Evolutionary conservation across 306 rosid genomes (phyloP), one percentile per base, ranked within the genome.

Genomic region (Rosa rugosa): DNA sequence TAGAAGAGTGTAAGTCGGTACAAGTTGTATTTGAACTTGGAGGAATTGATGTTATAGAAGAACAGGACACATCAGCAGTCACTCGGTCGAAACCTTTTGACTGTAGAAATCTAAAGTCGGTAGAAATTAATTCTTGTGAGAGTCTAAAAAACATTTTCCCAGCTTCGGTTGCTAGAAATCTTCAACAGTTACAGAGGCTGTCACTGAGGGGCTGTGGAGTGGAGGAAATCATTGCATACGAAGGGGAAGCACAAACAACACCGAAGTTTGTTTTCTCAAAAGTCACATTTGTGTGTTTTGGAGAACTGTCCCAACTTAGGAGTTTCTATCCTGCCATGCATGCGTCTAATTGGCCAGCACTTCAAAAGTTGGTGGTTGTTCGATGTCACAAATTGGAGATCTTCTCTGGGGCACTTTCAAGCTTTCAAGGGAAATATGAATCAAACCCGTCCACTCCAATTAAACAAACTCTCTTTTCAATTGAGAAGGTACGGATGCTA

Each of bases 121-220:
- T 84, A 12, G 45, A 18, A 1, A 50, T 82, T 11, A 14, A 23
- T 11, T 22, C 31, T 1, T 87, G 90, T 72, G n/a, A 60, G 31
- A 66, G 62, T 31, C 66, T 82, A 47, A 56, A 41, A 68, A 46
- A 46, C 56, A 27, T 82, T 9, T 79, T 85, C 63, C 80, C 79
- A 14, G 31, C 42, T 5, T 83, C 80, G 9, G 5, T 82, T 9
- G 81, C 81, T 4, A 84, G 50, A 62, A 31, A 50, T 65, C 80
- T 87, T 11, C 25, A 10, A 1, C 47, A 11, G 8, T 80, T 81
- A 0, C 71, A 72, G 63, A 17, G 6, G 6, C 60, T 87, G n/a
- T 18, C 11, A 5, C 74, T 87, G 63, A 31, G 18, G 27, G 3
- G 27, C 4, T 84, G 82, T 80, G 80, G 40, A 12, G 80, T 79